Evolutionary conservation across 2,329 filamentous ascomycete species (phyloP), one percentile per base, ranked within the genome.

Genomic region (Ophiosphaerella narmari): DNA sequence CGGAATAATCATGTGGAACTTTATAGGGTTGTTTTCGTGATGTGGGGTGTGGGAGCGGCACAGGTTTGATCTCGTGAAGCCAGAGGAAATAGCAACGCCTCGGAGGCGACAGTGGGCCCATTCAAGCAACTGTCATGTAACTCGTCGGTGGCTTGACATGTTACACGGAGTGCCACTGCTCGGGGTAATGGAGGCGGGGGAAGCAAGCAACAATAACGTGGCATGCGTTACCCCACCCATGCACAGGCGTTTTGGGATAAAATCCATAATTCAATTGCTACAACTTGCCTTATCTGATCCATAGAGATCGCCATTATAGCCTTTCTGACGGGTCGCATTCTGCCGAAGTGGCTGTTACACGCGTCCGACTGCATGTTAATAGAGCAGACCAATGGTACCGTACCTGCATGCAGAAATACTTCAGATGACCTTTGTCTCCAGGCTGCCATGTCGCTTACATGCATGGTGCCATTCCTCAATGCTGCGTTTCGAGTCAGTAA

Each of bases 401-500:
- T 48, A 42, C 45, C 31, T 39, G 39, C 36, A 44, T 39, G 41
- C 44, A 46, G 38, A 14, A 32, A 31, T 11, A 11, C 23, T 45
- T 24, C 58, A 62, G 61, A 62, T 65, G 57, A 62, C 55, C 57
- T 37, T 32, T 31, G 26, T 29, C 26, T 11, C 26, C 26, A 29
- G 26, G 26, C 26, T 50, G 13, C 40, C 33, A 35, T 41, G 34
- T 48, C 31, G 24, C 45, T 45, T 32, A 41, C 21, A 11, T n/a
- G 40, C 43, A 62, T 55, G 36, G 39, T 35, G 39, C 26, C 42
- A 52, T 56, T 23, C 46, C 36, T 69, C 48, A 71, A 48, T 71
- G 68, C 68, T 71, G 50, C 51, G 50, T 45, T 58, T 61, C 47
- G 44, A 56, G 63, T 71, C 54, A 71, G 62, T 55, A 50, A 47